Evolutionary conservation across 2,329 filamentous ascomycete species (phyloP), one percentile per base, ranked within the genome.

Genomic region (Beauveria australis): DNA sequence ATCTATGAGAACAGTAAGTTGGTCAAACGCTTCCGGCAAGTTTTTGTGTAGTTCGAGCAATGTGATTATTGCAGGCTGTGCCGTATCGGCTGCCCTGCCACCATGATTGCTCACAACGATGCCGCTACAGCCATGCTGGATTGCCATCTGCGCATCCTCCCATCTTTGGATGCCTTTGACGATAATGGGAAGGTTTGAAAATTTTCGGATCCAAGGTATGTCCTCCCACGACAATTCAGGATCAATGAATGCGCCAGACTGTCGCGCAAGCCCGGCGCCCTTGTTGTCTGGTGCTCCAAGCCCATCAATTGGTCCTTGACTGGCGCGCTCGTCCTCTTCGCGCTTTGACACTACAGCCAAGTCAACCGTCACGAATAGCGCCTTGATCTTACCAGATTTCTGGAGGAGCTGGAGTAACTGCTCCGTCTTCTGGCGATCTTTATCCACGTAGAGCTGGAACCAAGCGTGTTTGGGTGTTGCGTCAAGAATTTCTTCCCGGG

Each of bases 161-260:
- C 74, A 72, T 12, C 72, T 71, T 43, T 77, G 69, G 18, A 78
- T 69, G 0, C 78, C 77, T 62, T 79, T 79, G 47, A 76, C 63
- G 74, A 76, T 79, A 52, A 79, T 79, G 60, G 79, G 72, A 70
- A 83, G 74, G 51, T 72, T 73, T 0, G 78, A 81, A n/a, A 76
- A 69, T 16, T 71, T 69, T 22, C 77, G 70, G 43, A 84, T 67
- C 80, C 80, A 84, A 0, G 76, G 73, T 37, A 84, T 79, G 14
- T 79, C 77, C 2, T 72, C 78, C 85, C 85, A 88, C 0, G 30
- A 48, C 2, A 63, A 14, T 4, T n/a, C 14, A 3, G 60, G 51
- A 30, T 65, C 63, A 37, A 65, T 65, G 37, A 62, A 64, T 14
- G 19, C 19, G 7, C 48, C 24, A 5, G 58, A 53, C 47, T 59